These are phyloP conservation scores for Trametes maxima DNA, from an alignment of 768 basidiomycete species.

Conservation along the genomic window DNA sequence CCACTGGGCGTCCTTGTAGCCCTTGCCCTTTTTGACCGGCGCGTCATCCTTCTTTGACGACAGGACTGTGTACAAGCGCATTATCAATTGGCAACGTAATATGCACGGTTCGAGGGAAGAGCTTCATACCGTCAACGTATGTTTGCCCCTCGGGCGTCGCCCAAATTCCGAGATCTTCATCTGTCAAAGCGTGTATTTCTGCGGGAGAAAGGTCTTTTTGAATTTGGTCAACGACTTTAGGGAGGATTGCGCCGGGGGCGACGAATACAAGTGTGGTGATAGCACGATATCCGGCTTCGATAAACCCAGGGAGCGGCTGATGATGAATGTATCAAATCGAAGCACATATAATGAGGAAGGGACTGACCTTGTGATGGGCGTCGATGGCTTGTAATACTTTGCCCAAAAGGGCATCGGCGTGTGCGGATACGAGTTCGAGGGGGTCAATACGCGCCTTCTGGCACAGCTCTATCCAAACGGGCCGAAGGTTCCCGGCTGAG, in stretches of 20 bases:
- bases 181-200: slow-evolving; percentile 62
- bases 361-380: slow-evolving; percentile 49
- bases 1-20: slow-evolving; percentile 90
- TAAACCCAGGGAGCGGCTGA: slow-evolving; percentile 36
- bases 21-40: slow-evolving; percentile 74
- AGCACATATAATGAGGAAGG: background rate
- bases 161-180: slow-evolving; percentile 84
- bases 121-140: slow-evolving; percentile 71
- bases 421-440: slow-evolving; percentile 51
- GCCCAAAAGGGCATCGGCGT: slow-evolving; percentile 52
- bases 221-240: slow-evolving; percentile 69
- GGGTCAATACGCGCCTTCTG: slow-evolving; percentile 74
- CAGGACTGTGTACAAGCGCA: slow-evolving; percentile 51
- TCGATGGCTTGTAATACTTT: slow-evolving; percentile 51
- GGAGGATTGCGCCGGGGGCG: slow-evolving; percentile 66
- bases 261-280: slow-evolving; percentile 81
- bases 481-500: slow-evolving; percentile 52
- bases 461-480: slow-evolving; percentile 80
- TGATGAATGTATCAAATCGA: background rate
- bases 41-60: slow-evolving; percentile 57
- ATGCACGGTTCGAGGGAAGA: background rate
- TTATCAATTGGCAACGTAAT: background rate
- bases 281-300: slow-evolving; percentile 73
- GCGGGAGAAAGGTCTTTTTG: slow-evolving; percentile 62
- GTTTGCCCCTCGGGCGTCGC: slow-evolving; percentile 78